Conservation (phyloP, 495 filamentous ascomycete genomes). For the Xylaria scruposa region DNA sequence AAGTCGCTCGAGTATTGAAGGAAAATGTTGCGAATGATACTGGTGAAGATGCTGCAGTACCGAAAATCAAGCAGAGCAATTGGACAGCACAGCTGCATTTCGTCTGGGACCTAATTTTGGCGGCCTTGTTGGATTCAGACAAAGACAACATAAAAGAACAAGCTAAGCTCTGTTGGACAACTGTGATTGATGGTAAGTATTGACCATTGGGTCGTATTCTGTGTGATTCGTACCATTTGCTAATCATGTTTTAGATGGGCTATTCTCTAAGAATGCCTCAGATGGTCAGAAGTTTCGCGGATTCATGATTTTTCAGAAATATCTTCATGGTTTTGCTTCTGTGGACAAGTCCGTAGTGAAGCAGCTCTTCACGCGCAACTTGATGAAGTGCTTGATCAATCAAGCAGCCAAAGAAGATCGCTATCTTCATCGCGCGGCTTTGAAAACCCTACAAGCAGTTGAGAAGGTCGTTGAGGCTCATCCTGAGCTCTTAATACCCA, state of each 20-base stretch:
- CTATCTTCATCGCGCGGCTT: conserved; percentile 81
- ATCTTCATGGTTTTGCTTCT: conserved; percentile 60
- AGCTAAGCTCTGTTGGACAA: conserved; percentile 86
- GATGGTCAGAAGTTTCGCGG: conserved; percentile 90
- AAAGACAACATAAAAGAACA: conserved; percentile 47
- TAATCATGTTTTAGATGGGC: conserved; percentile 62
- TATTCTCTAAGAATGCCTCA: conserved; percentile 82
- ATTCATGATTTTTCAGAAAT: conserved; percentile 80
- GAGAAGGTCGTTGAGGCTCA: conserved; percentile 68
- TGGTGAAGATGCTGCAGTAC: conserved; percentile 50
- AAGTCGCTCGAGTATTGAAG: conserved; percentile 77
- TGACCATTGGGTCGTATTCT: not conserved
- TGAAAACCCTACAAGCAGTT: conserved; percentile 72
- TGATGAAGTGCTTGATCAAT: conserved; percentile 84
- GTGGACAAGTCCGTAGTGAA: conserved; percentile 32
- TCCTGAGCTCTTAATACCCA: conserved; percentile 62
- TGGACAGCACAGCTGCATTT: conserved; percentile 86
- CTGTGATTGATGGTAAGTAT: conserved; percentile 80
- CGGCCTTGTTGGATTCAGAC: conserved; percentile 53
- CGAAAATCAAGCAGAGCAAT: conserved; percentile 57
- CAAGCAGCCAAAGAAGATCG: conserved; percentile 83
- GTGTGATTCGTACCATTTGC: not conserved
- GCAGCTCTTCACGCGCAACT: conserved; percentile 77
- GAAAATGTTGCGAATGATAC: conserved; percentile 68
- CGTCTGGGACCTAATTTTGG: conserved; percentile 82